Evolutionary conservation across 768 basidiomycete species (phyloP), one percentile per base, ranked within the genome.

Genomic region (Obba rivulosa): DNA sequence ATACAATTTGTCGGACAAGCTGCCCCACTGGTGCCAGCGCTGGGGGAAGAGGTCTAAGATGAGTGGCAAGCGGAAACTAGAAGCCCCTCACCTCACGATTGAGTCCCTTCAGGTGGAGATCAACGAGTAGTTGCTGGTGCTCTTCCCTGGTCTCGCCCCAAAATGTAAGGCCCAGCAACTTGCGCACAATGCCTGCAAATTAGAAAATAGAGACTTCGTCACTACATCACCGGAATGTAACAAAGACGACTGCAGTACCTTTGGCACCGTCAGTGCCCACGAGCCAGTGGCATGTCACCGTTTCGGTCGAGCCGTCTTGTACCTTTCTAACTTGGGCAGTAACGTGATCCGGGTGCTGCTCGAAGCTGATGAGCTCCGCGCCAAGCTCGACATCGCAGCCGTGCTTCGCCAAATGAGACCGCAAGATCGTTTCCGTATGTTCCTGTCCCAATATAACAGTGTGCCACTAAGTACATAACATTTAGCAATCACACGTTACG

Each of bases 181-280:
- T 71, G 21, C 77, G 62, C 14, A 66, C 63, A 4, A 62, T 31
- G 11, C 71, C 63, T 70, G 25, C 42, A 56, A 5, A 16, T 31
- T 31, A 5, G 7, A 13, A 31, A 31, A 31, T 31, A n/a, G n/a
- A n/a, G n/a, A n/a, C n/a, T n/a, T 8, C 37, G n/a, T 38, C n/a
- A 31, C 7, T 13, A 5, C 28, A 31, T 31, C 5, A 7, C 13
- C 28, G 28, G 13, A 31, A 31, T 31, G 28, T n/a, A n/a, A n/a
- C 28, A 13, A 5, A 31, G 28, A 31, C 13, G 13, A 31, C 5
- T 31, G 13, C 5, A 5, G 13, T 31, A 62, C 65, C 57, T 53
- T 54, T 60, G 0, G 69, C 73, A 14, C 72, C 70, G 46, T 75
- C 75, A 0, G 65, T 58, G 3, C 72, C 71, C 10, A 75, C 57